Evolutionary conservation across 768 basidiomycete species (phyloP), one percentile per base, ranked within the genome.

Genomic region (Trametes punicea): DNA sequence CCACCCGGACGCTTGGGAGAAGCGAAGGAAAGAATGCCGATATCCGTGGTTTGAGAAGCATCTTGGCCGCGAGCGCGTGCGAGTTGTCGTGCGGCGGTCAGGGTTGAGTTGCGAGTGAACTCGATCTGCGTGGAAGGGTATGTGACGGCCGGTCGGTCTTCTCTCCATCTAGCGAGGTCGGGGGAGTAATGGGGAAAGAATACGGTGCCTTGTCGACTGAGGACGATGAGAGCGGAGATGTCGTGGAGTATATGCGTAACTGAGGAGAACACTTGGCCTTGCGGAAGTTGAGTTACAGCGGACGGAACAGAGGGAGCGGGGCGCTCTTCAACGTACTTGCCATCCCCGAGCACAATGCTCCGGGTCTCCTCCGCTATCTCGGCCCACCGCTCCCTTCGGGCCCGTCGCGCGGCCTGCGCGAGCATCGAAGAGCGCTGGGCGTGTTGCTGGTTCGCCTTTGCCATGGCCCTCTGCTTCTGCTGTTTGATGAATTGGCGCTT

Each of bases 1-100:
- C 77, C 77, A 25, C 75, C 75, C 11, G 75, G 73, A 55, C 72
- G 73, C 64, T 75, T 77, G 11, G 75, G 69, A 44, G 75, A 76
- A 9, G 74, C 73, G 63, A 71, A 75, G 38, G 76, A 77, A 5
- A 77, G 63, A n/a, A 77, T 63, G 23, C 76, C 76, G 21, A 77
- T 56, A 11, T 61, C 65, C 10, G 69, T 67, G 1, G 49, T 40
- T 20, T 13, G 18, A 7, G 55, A 61, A n/a, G 68, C 40, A 34
- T 41, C 42, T 15, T 65, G 27, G 57, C 57, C 65, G 25, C 67
- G 60, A 57, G 60, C 2, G 57, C 63, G 31, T 31, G 20, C 27
- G 21, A 75, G 52, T 9, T 54, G 66, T 20, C 71, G 68, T 46
- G 74, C 69, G 6, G 67, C 64, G 18, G 71, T 67, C 0, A 76